phyloP scores from a whole-genome alignment of 768 basidiomycete genomes.

The Daedaleopsis sinensis region DNA sequence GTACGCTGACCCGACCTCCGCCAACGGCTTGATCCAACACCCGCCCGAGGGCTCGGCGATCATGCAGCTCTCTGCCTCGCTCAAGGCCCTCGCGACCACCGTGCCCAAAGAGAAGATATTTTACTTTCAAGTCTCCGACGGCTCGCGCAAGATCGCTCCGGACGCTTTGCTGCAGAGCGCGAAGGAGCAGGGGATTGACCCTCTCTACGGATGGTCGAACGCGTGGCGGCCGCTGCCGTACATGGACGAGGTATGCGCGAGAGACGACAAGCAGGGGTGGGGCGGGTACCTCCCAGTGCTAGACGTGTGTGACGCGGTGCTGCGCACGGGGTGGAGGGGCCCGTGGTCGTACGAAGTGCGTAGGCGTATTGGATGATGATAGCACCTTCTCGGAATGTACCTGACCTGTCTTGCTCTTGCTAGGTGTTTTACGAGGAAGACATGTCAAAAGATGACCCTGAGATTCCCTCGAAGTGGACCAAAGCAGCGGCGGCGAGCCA shows the following conservation, averaged over 20 bases:
- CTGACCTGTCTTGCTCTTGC: not conserved
- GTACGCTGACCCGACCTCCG: slow-evolving; percentile 29
- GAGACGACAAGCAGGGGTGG: slow-evolving; percentile 12
- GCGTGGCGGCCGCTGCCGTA: slow-evolving; percentile 33
- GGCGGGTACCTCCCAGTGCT: slow-evolving; percentile 32
- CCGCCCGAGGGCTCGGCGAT: slow-evolving; percentile 16
- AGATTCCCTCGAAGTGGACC: slow-evolving; percentile 26
- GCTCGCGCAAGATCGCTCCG: slow-evolving; percentile 23
- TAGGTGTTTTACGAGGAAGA: slow-evolving; percentile 29
- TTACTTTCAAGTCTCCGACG: slow-evolving; percentile 37
- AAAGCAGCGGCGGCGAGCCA: slow-evolving; percentile 11
- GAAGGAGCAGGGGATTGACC: slow-evolving; percentile 26
- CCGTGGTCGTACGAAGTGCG: slow-evolving; percentile 34
- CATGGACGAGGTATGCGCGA: slow-evolving; percentile 24
- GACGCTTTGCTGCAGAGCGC: slow-evolving; percentile 21
- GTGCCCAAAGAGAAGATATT: slow-evolving; percentile 31
- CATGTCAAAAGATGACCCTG: slow-evolving; percentile 20
- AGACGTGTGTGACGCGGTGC: slow-evolving; percentile 29
- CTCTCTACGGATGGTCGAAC: slow-evolving; percentile 34
- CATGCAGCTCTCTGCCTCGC: slow-evolving; percentile 21
- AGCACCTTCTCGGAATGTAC: not conserved
- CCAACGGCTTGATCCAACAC: slow-evolving; percentile 15
- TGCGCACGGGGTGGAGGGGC: slow-evolving; percentile 34
- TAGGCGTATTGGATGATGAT: not conserved
- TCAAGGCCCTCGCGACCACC: slow-evolving; percentile 24